These are phyloP conservation scores for Hyphopichia pseudoburtonii DNA, from an alignment of 1,139 yeast genomes.

Conservation along the genomic window DNA sequence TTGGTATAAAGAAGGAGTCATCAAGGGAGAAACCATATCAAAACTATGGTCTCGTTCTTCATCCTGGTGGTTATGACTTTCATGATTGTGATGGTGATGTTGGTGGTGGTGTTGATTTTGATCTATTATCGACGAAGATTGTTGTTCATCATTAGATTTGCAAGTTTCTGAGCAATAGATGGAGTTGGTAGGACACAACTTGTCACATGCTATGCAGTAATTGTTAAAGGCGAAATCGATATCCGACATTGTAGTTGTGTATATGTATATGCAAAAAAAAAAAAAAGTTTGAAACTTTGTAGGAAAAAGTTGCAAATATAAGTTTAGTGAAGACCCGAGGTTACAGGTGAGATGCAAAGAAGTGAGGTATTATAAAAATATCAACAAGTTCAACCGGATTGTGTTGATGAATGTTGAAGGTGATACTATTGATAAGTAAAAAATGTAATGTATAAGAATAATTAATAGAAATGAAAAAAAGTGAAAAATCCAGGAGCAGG, in stretches of 20 bases:
- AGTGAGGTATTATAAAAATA: too few relatives aligned
- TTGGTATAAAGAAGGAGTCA: constrained; percentile 35
- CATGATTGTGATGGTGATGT: constrained; percentile 4
- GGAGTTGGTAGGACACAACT: constrained; percentile 50
- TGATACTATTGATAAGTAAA: neutral
- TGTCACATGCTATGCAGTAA: constrained; percentile 66
- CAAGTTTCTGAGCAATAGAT: constrained; percentile 66
- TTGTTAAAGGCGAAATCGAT: constrained; percentile 54
- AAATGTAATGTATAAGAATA: neutral
- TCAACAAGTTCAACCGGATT: too few relatives aligned
- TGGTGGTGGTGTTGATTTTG: constrained; percentile 6
- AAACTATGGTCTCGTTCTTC: constrained; percentile 9
- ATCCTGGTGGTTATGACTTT: constrained; percentile 4
- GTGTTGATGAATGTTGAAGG: too few relatives aligned
- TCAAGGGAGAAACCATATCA: constrained; percentile 32
- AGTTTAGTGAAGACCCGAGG: too few relatives aligned
- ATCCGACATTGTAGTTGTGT: constrained; percentile 25
- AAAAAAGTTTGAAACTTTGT: neutral
- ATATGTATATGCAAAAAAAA: constrained; percentile 3
- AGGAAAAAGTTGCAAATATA: constrained; percentile 1
- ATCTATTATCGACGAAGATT: constrained; percentile 12
- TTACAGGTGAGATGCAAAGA: too few relatives aligned
- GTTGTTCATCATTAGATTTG: constrained; percentile 43
- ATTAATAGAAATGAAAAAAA: neutral
- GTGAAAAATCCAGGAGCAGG: neutral